Conservation (phyloP, 2,329 filamentous ascomycete genomes). For the Cladosporium austrohemisphaericum region DNA sequence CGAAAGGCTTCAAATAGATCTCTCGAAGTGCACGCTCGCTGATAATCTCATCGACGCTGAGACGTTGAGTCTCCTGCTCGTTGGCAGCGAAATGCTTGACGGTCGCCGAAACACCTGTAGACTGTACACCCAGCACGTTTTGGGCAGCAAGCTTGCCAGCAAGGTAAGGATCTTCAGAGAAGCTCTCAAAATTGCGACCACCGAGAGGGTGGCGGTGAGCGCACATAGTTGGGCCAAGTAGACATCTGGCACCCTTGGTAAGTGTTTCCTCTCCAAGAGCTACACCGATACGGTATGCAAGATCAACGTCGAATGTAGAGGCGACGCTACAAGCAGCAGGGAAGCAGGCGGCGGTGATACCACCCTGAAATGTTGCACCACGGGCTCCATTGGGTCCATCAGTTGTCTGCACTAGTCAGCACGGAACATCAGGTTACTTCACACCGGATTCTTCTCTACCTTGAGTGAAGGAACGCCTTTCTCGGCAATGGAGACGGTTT, state of each 20-base stretch:
- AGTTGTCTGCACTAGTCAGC: constrained; percentile 55
- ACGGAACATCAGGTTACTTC: no score
- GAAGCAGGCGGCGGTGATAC: constrained; percentile 64
- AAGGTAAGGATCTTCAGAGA: constrained; percentile 76
- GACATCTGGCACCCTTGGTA: constrained; percentile 6
- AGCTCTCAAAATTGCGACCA: constrained; percentile 83
- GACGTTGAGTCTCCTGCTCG: constrained; percentile 66
- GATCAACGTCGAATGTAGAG: constrained; percentile 4
- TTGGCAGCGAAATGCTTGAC: constrained; percentile 77
- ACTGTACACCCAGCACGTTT: constrained; percentile 62
- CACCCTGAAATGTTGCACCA: constrained; percentile 65
- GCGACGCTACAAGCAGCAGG: constrained; percentile 39
- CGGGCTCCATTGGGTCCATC: constrained; percentile 69
- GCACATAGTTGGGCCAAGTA: constrained; percentile 7
- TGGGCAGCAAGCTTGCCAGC: constrained; percentile 67
- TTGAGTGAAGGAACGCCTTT: constrained; percentile 4
- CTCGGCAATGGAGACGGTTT: not conserved
- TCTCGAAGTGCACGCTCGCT: constrained; percentile 64
- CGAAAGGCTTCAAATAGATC: constrained; percentile 70
- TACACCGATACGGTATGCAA: constrained; percentile 6
- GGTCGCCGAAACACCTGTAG: constrained; percentile 68
- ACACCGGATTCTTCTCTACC: no score
- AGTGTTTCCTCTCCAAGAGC: constrained; percentile 8
- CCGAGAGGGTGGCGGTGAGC: constrained; percentile 40
- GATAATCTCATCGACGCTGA: constrained; percentile 61